Percentiles rank a stretch among this genome's conserved stretches.
These are phyloP conservation scores for Annulohypoxylon moriforme DNA, from an alignment of 495 filamentous ascomycete genomes.

Conservation along the genomic window DNA sequence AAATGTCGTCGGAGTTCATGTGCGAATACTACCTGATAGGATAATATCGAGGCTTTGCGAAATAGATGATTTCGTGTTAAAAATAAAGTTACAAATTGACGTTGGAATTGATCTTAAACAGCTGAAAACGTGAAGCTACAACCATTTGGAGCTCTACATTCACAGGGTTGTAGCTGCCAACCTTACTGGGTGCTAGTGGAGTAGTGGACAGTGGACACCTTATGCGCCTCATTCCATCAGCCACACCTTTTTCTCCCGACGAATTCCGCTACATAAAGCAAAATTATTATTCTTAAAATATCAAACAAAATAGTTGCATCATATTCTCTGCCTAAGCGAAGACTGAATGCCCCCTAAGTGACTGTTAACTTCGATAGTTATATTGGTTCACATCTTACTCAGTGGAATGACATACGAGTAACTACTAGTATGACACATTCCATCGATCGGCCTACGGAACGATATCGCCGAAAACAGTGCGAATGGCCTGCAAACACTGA, in stretches of 20 bases:
- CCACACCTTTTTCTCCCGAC: neutral
- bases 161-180: conserved; percentile 3
- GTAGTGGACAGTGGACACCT: too few species aligned
- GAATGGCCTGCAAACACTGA: neutral
- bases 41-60: neutral
- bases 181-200: neutral
- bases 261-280: too few species aligned
- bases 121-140: conserved; percentile 29
- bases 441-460: neutral
- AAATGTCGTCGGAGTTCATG: neutral
- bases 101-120: conserved; percentile 3
- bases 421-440: neutral
- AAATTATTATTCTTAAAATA: neutral
- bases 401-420: neutral
- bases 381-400: neutral
- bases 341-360: too few species aligned
- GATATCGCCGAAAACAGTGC: neutral
- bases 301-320: too few species aligned
- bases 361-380: too few species aligned
- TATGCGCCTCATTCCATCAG: conserved; percentile 5
- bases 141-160: conserved; percentile 3
- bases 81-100: neutral
- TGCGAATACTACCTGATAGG: neutral
- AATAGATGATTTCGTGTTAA: conserved; percentile 1
- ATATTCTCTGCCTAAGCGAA: neutral